These are phyloP conservation scores for Cystobasidium slooffiae DNA, from an alignment of 1,284 basidiomycete species.

Conservation along the genomic window DNA sequence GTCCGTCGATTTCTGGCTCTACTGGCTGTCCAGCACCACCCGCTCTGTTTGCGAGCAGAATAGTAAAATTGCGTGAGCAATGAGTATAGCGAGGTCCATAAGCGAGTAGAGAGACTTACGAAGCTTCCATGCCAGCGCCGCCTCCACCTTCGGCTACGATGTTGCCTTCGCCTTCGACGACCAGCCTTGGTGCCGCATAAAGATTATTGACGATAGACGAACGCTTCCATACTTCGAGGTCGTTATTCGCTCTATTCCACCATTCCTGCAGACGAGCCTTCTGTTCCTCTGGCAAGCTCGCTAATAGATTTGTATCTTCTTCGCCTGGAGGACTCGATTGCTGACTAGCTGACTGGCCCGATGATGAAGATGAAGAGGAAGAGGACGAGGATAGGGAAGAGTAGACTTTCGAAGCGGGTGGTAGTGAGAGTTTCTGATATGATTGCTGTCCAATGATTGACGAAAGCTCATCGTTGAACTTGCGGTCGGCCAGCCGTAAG, in stretches of 20 bases:
- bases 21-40: slow-evolving; percentile 44
- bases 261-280: slow-evolving; percentile 32
- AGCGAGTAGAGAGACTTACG: neutral
- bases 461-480: slow-evolving; percentile 29
- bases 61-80: neutral
- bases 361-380: slow-evolving; percentile 13
- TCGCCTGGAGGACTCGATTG: slow-evolving; percentile 22
- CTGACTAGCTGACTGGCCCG: slow-evolving; percentile 1
- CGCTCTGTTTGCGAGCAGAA: slow-evolving; percentile 1
- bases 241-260: slow-evolving; percentile 37
- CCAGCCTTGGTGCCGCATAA: slow-evolving; percentile 42
- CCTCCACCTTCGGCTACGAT: slow-evolving; percentile 30
- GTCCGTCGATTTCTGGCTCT: slow-evolving; percentile 24
- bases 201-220: slow-evolving; percentile 43
- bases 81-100: neutral
- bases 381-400: slow-evolving; percentile 3
- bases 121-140: slow-evolving; percentile 42
- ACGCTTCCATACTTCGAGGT: slow-evolving; percentile 40
- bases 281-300: slow-evolving; percentile 27
- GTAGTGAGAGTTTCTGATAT: slow-evolving; percentile 16
- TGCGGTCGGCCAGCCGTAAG: slow-evolving; percentile 37
- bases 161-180: slow-evolving; percentile 41
- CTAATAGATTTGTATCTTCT: slow-evolving; percentile 19
- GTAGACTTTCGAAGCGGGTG: slow-evolving; percentile 16
- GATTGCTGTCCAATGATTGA: slow-evolving; percentile 11